phyloP scores from a whole-genome alignment of 139 green algal species.

The Chlorella ohadii region DNA sequence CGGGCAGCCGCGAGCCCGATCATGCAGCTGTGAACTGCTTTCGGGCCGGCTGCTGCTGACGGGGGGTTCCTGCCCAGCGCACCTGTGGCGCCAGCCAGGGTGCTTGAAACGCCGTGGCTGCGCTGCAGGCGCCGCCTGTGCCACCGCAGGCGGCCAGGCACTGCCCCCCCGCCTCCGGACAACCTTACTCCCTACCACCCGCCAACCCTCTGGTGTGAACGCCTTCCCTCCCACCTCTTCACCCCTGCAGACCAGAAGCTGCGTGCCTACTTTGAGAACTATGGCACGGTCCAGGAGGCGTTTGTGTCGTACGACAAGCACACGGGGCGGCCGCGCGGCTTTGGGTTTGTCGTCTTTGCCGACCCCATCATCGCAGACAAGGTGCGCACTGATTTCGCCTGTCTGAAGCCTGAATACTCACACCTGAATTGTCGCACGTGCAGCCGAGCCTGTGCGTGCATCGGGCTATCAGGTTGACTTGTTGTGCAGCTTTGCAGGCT shows the following conservation, averaged over 20 bases:
- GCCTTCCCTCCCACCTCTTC: neutral
- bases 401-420: neutral
- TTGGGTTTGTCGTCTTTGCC: conserved; percentile 95
- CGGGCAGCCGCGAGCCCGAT: too few relatives aligned
- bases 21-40: too few relatives aligned
- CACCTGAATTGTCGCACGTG: too few relatives aligned
- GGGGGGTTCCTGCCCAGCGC: too few relatives aligned
- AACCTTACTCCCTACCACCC: neutral
- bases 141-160: neutral
- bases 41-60: too few relatives aligned
- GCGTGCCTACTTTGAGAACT: conserved; percentile 90
- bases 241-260: conserved; percentile 55
- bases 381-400: conserved; percentile 57
- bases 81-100: too few relatives aligned
- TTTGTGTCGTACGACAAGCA: conserved; percentile 92
- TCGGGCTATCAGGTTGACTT: too few relatives aligned
- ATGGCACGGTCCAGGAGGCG: conserved; percentile 83
- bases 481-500: too few relatives aligned
- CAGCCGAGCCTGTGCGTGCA: too few relatives aligned
- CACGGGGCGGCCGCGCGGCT: conserved; percentile 87
- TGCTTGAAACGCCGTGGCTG: neutral
- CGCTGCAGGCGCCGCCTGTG: neutral
- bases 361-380: conserved; percentile 89
- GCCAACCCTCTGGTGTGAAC: too few relatives aligned
- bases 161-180: neutral